Evolutionary conservation across 352 stramenopile genomes (phyloP), one percentile per base, ranked within the genome.

Genomic region (Pythium rhizo-oryzae): DNA sequence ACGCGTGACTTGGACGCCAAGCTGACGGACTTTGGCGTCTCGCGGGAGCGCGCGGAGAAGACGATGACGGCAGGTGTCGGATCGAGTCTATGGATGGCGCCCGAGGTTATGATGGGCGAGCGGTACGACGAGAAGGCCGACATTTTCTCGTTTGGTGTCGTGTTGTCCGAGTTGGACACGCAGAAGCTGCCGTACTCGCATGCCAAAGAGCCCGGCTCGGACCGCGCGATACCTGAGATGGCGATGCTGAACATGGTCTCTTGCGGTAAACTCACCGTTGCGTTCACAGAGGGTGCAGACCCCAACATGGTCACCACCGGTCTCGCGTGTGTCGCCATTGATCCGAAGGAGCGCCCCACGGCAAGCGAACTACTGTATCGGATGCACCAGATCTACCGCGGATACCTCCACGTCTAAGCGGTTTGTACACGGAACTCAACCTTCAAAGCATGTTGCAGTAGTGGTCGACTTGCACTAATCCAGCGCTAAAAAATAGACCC

Each of bases 41-140:
- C 56, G 8, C 24, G 56, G 8, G 56, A 62, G 11, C 56, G 56
- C 5, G 39, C 15, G 0, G 39, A 62, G 0, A n/a, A 18, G 23
- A 62, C 41, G 23, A 62, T 62, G 56, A 53, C 56, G 0, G 41
- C 41, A 2, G 25, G 16, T 5, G 41, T 62, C 15, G 56, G 56
- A 4, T 53, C 56, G 9, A 28, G 23, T 8, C 5, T 52, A 15
- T 62, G 56, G 41, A 62, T 62, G 56, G 56, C 41, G 11, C 56
- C 56, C 11, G 56, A 62, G 56, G 41, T 62, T 7, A 62, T 62
- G 56, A 12, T 62, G 19, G 56, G 56, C 43, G 44, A 62, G 28
- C 56, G 41, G 16, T 62, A 62, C 41, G 56, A 62, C 12, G 56
- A 52, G 28, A 62, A 54, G 28, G 56, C 56, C 56, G 56, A 62